Conservation (phyloP, 768 basidiomycete species). For the Tulasnella sp. region DNA sequence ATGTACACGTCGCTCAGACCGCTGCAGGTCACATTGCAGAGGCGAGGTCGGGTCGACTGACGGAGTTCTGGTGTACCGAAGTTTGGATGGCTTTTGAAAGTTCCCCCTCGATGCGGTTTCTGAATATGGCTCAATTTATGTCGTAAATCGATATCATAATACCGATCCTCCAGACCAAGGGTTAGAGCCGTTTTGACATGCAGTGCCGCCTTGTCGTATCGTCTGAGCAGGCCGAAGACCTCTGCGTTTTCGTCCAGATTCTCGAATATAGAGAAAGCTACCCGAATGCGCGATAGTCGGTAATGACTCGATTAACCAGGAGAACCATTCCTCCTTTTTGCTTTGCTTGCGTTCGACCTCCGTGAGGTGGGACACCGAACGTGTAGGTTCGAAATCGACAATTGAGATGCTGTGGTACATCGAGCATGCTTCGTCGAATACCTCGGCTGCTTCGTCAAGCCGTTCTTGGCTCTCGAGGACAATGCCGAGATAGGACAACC, state of each 20-base stretch:
- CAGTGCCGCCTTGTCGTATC: neutral
- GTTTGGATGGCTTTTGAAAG: neutral
- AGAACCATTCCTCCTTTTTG: no score
- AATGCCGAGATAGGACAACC: neutral
- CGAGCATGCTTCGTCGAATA: neutral
- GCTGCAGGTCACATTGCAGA: neutral
- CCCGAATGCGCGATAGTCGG: no score
- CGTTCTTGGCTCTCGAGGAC: neutral
- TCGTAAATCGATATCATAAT: neutral
- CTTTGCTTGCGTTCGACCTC: no score
- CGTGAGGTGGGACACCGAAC: no score
- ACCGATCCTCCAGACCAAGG: neutral
- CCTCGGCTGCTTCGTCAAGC: neutral
- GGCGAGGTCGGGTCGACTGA: neutral
- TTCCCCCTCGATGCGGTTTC: neutral
- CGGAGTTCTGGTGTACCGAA: neutral
- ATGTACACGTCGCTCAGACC: neutral
- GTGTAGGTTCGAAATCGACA: neutral
- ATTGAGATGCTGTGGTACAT: neutral
- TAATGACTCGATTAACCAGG: no score
- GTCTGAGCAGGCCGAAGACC: no score
- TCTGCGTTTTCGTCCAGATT: no score
- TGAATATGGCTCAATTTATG: neutral
- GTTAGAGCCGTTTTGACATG: neutral
- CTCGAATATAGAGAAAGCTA: no score